Conservation (phyloP, 2,329 filamentous ascomycete species). For the Aspergillus persii region DNA sequence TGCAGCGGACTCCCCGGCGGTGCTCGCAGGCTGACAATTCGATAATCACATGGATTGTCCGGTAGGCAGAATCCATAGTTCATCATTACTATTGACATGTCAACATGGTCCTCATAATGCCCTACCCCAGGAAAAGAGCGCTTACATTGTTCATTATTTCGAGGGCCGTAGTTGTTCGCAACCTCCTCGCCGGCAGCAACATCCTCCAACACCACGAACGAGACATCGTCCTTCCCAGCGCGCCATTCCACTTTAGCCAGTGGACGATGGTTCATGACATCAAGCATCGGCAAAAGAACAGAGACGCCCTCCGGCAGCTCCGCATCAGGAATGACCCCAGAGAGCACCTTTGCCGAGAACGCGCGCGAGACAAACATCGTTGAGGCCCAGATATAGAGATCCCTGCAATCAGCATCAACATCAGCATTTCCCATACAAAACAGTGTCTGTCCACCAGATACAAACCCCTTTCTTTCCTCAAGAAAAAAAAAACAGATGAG, state of each 20-base stretch:
- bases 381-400: conserved; percentile 47
- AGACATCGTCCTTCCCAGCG: conserved; percentile 38
- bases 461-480: not conserved
- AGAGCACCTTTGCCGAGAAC: conserved; percentile 45
- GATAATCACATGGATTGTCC: conserved; percentile 45
- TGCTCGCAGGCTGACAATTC: conserved; percentile 40
- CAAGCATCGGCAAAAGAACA: conserved; percentile 67
- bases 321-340: conserved; percentile 32
- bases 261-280: conserved; percentile 70
- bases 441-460: not conserved
- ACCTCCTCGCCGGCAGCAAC: conserved; percentile 54
- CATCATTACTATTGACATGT: conserved; percentile 37
- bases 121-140: not conserved
- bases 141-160: conserved; percentile 67
- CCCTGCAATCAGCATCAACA: conserved; percentile 28
- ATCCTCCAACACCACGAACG: conserved; percentile 43
- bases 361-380: conserved; percentile 45
- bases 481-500: not conserved
- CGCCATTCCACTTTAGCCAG: conserved; percentile 61
- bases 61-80: conserved; percentile 48
- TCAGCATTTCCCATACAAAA: not conserved
- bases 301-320: conserved; percentile 58
- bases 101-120: not conserved
- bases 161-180: conserved; percentile 72
- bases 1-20: conserved; percentile 40